Evolutionary conservation across 2,329 filamentous ascomycete genomes (phyloP), one percentile per base, ranked within the genome.

Genomic region (Fusarium protoensiforme): DNA sequence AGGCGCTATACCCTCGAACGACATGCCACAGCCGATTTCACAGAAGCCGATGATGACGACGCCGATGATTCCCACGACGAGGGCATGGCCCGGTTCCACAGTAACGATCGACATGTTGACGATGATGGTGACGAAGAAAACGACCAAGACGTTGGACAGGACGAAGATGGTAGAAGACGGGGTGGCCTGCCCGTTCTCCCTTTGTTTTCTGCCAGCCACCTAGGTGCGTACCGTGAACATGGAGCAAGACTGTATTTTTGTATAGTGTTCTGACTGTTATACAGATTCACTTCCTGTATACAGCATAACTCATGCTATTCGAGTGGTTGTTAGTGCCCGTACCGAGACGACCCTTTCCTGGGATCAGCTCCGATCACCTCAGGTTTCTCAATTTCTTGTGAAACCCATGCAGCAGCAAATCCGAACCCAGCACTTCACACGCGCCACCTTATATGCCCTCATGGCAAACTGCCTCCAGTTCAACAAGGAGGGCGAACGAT

Each of bases 381-480:
- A 98, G 81, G 92, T 98, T 65, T 98, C 95, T 18, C 95, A 98
- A 80, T 98, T 98, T 81, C 88, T 98, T 38, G 90, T 98, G 80
- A 98, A 98, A 85, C 96, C 96, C 3, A 96, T 98, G 86, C 94
- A 96, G 82, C 93, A 96, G 80, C 93, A 96, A 81, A 95, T 98
- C 72, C 91, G 92, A 69, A 87, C 90, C 18, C 91, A 93, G 60
- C 94, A 98, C 82, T 96, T 97, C 81, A 95, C 93, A 33, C 89
- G 93, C 56, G 95, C 94, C 11, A 96, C 95, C 0, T 82, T 98
- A 39, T 98, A 97, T 83, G 94, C 95, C 3, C 85, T 98, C 75
- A 92, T 98, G 88, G 94, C 95, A 57, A 98, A 98, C 79, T 97
- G 94, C 79, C 86, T 98, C 64, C 96, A 98, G 80, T 98, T 98